Evolutionary conservation across 1,139 yeast genomes (phyloP).

Genomic region (Wickerhamomyces sp.): DNA sequence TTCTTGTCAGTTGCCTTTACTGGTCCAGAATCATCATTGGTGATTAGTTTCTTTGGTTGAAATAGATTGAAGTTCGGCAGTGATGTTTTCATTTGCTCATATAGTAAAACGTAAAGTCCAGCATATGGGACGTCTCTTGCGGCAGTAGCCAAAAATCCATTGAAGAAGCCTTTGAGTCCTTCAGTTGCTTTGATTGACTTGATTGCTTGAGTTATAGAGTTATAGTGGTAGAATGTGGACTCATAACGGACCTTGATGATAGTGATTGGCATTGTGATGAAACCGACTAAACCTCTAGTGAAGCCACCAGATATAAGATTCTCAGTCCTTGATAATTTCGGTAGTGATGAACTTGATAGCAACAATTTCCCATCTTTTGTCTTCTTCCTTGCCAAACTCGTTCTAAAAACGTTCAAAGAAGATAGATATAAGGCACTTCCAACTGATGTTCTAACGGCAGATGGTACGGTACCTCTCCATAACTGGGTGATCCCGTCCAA

Average conservation of each 20-base stretch:
- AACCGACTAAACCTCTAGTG: constrained; percentile 79
- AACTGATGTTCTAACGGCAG: constrained; percentile 81
- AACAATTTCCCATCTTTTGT: constrained; percentile 15
- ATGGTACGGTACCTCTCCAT: constrained; percentile 94
- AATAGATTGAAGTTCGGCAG: constrained; percentile 16
- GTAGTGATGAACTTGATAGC: constrained; percentile 39
- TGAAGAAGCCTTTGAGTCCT: constrained; percentile 67
- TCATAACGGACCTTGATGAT: constrained; percentile 88
- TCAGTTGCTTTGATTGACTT: constrained; percentile 47
- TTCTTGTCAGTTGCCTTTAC: not conserved
- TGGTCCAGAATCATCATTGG: constrained; percentile 10
- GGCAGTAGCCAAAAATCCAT: constrained; percentile 84
- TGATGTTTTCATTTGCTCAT: constrained; percentile 63
- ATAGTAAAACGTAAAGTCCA: constrained; percentile 80
- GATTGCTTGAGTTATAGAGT: constrained; percentile 59
- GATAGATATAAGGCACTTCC: constrained; percentile 89
- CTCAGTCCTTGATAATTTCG: constrained; percentile 64
- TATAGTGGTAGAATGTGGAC: constrained; percentile 67
- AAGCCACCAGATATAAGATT: constrained; percentile 75
- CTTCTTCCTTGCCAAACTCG: constrained; percentile 37
- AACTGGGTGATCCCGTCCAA: constrained; percentile 47
- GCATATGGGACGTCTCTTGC: constrained; percentile 96
- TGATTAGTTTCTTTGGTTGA: constrained; percentile 11
- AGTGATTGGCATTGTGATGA: constrained; percentile 95
- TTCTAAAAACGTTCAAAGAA: constrained; percentile 58